Base-by-base conservation (phyloP, 179 eudicot genomes). In the Actinidia arguta region DNA sequence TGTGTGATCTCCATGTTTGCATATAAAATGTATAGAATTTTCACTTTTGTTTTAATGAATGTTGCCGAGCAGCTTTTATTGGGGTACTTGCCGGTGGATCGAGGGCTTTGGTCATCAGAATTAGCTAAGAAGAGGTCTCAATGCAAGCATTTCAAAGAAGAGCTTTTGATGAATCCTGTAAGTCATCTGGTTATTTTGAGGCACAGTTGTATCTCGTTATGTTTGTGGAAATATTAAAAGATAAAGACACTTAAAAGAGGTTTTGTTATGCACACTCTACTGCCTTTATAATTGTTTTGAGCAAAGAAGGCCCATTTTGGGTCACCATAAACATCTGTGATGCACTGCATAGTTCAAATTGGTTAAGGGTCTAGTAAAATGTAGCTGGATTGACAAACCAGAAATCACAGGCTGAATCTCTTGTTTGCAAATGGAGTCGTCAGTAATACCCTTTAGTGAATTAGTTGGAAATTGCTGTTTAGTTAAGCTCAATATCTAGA, bases 111-210 rank as follows among this genome's bases (percentile, higher is more conserved):
- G 99, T 90, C 98, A 16, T 85, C 97, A 18, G 99, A 96, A 68
- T 82, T 96, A 78, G 87, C 89, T 75, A 96, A 93, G 89, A 96
- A 95, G 92, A 86, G 99, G 81, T 88, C 93, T 80, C 99, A 95
- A 50, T 96, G 95, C 82, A 87, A 86, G 82, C 88, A 88, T 67
- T 95, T 97, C 75, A 97, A 97, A 83, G 99, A 95, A 17, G 99
- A 97, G 46, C 94, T 97, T 82, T 82, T 97, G 79, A 91, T 95
- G 94, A 92, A 92, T 80, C 99, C 99, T 85, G 99, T 97, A 87
- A 87, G 98, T 90, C 82, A 44, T 42, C 17, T 73, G 67, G 18
- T 46, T 78, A 1, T 7, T 56, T 71, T 72, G 44, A 54, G 76
- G 27, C 62, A 17, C 39, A 67, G 36, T 59, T 25, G 16, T 56